phyloP scores from a whole-genome alignment of 2,329 filamentous ascomycete species.

The Emmonsia crescens region DNA sequence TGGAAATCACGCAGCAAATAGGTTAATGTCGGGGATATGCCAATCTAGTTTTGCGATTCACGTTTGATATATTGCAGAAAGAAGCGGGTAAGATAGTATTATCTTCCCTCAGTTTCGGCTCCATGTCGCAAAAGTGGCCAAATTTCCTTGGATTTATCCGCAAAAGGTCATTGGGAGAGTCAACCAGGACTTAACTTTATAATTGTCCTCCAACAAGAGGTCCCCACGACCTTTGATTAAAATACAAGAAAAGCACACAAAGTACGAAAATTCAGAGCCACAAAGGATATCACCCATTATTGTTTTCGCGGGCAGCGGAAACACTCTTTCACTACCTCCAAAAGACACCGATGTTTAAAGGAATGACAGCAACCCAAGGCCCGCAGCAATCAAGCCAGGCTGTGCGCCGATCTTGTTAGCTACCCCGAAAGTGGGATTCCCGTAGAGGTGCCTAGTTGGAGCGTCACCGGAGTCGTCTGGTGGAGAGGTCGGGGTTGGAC shows the following conservation, averaged over 20 bases:
- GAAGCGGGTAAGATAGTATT: not conserved
- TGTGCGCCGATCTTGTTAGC: not conserved
- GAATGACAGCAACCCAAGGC: not conserved
- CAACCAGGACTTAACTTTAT: not conserved
- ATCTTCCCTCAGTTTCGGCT: not conserved
- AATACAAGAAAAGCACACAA: not conserved
- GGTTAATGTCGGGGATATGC: too few relatives aligned
- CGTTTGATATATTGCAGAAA: not conserved
- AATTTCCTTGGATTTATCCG: not conserved
- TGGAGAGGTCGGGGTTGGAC: not conserved
- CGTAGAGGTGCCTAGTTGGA: not conserved
- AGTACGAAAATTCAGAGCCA: not conserved
- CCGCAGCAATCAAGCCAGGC: not conserved
- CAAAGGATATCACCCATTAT: not conserved
- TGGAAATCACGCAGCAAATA: too few relatives aligned
- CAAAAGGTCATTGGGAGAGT: not conserved
- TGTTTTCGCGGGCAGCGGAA: not conserved
- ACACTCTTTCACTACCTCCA: not conserved
- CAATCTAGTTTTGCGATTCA: not conserved
- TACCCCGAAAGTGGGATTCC: not conserved
- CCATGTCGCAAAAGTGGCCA: not conserved
- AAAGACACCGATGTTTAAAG: not conserved
- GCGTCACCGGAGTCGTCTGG: not conserved
- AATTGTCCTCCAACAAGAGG: not conserved
- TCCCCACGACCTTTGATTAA: not conserved